Base-by-base conservation (phyloP, 2,329 filamentous ascomycete genomes). In the Botrytis byssoidea region DNA sequence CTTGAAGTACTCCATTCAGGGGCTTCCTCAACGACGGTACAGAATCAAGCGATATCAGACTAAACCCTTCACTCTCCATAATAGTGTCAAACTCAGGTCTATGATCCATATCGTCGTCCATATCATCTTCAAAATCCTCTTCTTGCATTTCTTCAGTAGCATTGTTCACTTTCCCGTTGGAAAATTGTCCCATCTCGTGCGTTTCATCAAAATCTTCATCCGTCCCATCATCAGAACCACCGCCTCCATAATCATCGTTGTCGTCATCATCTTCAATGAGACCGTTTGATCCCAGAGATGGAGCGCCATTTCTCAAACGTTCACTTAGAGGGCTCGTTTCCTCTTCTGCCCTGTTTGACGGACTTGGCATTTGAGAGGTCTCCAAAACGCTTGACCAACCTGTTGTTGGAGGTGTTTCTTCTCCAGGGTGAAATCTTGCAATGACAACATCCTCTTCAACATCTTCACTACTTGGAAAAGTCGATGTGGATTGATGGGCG, bases 11-110 rank as follows among this genome's bases (percentile, higher is more conserved):
- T 29, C 81, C 82, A 55, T 83, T 80, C 3, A 82, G 78, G 73
- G 83, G 82, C 75, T 85, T 83, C 75, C 83, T 83, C 35, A 85
- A 82, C 4, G 86, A 88, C 9, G 85, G 85, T 35, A 88, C 79
- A 4, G 86, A 86, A 73, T 87, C 84, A 63, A 88, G 80, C 20
- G 87, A 88, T 65, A 88, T 86, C 85, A 88, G 87, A 73, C 86
- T 88, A 74, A 88, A 88, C 4, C 85, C 86, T 81, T 88, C 86
- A 76, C 86, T 88, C 79, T 88, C 86, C 75, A 88, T 82, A 32
- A 88, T 86, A 1, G 86, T 86, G 78, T 88, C 86, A 74, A 85
- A 86, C 63, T 86, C 86, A 57, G 80, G 80, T 71, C 85, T 81
- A 29, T 84, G 76, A 10, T 75, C 77, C 57, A 77, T 40, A n/a